Conservation (phyloP, 169 alveolate genomes). For the Theileria sp. region DNA sequence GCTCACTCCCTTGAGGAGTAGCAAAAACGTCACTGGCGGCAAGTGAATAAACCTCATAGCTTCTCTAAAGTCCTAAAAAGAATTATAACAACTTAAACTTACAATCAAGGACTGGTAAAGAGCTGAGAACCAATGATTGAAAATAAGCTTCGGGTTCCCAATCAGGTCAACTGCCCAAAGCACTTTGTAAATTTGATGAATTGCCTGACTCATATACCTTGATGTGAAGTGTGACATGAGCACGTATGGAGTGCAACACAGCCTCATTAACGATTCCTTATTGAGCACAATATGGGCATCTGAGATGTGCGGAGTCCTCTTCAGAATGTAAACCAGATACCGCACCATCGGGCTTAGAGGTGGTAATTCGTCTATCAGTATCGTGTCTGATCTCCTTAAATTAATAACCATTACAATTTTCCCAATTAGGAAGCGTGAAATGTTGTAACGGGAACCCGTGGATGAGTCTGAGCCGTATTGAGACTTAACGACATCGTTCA, state of each 20-base stretch:
- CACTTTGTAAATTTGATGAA: slow-evolving; percentile 76
- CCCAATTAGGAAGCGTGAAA: slow-evolving; percentile 54
- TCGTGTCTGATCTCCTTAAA: slow-evolving; percentile 40
- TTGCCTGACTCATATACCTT: slow-evolving; percentile 69
- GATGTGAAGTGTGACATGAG: slow-evolving; percentile 48
- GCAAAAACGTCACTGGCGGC: slow-evolving; percentile 54
- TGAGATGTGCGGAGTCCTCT: slow-evolving; percentile 60
- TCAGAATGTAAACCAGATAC: slow-evolving; percentile 51
- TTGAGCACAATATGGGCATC: slow-evolving; percentile 56
- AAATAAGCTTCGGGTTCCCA: slow-evolving; percentile 76
- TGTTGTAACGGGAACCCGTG: slow-evolving; percentile 51
- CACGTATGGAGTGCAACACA: slow-evolving; percentile 65
- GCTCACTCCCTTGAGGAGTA: slow-evolving; percentile 38
- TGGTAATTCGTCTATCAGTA: slow-evolving; percentile 30
- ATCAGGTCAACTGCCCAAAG: slow-evolving; percentile 79
- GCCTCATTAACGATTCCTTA: slow-evolving; percentile 48
- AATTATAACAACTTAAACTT: not conserved
- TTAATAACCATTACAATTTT: slow-evolving; percentile 41
- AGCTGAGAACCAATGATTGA: slow-evolving; percentile 75
- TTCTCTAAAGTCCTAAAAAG: slow-evolving; percentile 35
- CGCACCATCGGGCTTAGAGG: slow-evolving; percentile 51
- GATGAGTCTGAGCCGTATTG: slow-evolving; percentile 32
- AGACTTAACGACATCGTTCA: slow-evolving; percentile 45
- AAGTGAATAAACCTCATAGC: slow-evolving; percentile 50
- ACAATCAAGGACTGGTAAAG: slow-evolving; percentile 34